phyloP scores from a whole-genome alignment of 495 filamentous ascomycete genomes.

The Aspergillus carlsbadensis region DNA sequence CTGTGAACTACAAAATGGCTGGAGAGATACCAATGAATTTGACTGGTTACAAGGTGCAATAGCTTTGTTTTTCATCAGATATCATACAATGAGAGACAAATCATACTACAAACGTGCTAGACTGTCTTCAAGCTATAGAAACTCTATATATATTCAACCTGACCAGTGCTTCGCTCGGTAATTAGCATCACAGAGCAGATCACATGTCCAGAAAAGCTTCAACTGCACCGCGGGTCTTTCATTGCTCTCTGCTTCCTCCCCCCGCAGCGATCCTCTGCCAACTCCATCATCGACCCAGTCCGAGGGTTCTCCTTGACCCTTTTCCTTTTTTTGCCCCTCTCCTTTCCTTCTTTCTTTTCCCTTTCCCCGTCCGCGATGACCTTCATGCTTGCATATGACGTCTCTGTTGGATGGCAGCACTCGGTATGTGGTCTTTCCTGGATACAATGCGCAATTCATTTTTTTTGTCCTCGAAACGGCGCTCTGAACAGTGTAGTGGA shows the following conservation, averaged over 20 bases:
- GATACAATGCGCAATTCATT: background rate
- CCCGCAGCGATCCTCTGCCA: slow-evolving; percentile 7
- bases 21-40: too few relatives aligned
- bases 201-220: slow-evolving; percentile 30
- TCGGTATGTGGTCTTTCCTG: slow-evolving; percentile 45
- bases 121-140: too few relatives aligned
- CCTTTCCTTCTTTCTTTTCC: slow-evolving; percentile 7
- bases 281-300: slow-evolving; percentile 11
- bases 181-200: slow-evolving; percentile 9
- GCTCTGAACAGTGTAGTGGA: background rate
- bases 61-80: too few relatives aligned
- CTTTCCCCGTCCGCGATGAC: slow-evolving; percentile 31
- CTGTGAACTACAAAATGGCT: background rate
- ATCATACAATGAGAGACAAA: too few relatives aligned
- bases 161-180: slow-evolving; percentile 5
- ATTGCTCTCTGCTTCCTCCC: slow-evolving; percentile 12
- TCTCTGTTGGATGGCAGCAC: slow-evolving; percentile 61
- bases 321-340: slow-evolving; percentile 10
- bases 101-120: too few relatives aligned
- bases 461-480: slow-evolving; percentile 3
- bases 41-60: too few relatives aligned
- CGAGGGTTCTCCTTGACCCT: slow-evolving; percentile 7
- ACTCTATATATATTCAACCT: background rate
- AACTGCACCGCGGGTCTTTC: slow-evolving; percentile 15
- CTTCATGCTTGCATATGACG: slow-evolving; percentile 33